Base-by-base conservation (phyloP, 176 grass and related monocot genomes). In the Bolboschoenus planiculmis region DNA sequence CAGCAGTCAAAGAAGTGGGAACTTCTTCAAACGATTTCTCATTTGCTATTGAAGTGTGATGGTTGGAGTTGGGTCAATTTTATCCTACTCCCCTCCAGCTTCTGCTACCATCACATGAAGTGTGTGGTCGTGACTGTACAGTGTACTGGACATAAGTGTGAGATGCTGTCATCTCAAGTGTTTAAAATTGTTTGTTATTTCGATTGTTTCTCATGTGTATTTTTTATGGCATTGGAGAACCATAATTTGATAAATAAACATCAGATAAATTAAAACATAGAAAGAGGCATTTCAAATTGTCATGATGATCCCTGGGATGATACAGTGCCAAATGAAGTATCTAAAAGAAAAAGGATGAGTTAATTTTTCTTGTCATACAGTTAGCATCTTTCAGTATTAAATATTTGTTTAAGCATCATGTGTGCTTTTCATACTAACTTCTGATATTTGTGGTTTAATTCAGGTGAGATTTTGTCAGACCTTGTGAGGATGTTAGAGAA, bases 391-490 rank as follows among this genome's bases (percentile, higher is more conserved):
- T 34, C 14, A 34, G 29, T 4, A 40, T 42, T 42, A 14, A 26
- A 30, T 27, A 61, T 61, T 0, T 29, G 4, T 30, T 50, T 15
- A 30, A 64, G 30, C 14, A 35, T 15, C 13, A 63, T 15, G 13
- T 11, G 9, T 33, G 15, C 4, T 62, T 14, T 16, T 33, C 13
- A 31, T 15, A 63, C 13, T 44, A 44, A 42, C 15, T 21, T 70
- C 7, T 1, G 23, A 43, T 29, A 27, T 73, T 18, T 31, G 24
- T 31, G 6, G 46, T 77, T 77, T 10, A 83, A 54, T 78, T 24
- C 86, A 95, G 96, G 92, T 60, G 92, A 95, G 84, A 78, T 93
- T 86, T 85, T 98, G 80, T 90, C 92, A 0, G 78, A 90, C 43
- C 79, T 98, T 53, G 79, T 98, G 8, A 14, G 34, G 14, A 18